Percentiles rank a stretch among this genome's conserved stretches.
These are phyloP conservation scores for Tolypocladium paradoxum DNA, from an alignment of 2,329 filamentous ascomycete genomes.

Conservation along the genomic window DNA sequence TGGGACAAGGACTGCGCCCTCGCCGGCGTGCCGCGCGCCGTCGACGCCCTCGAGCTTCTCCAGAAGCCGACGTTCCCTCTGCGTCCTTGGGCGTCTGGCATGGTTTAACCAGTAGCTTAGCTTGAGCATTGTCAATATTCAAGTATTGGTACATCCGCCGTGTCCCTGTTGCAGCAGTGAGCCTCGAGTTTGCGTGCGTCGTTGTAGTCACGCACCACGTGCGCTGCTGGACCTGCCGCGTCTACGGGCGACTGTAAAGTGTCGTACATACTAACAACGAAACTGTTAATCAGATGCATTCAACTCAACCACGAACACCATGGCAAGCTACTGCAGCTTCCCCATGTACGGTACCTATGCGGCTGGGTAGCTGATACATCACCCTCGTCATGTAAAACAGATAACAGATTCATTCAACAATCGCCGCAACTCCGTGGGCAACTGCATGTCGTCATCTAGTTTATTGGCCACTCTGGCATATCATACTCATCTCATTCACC, in stretches of 20 bases:
- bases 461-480: constrained; percentile 4
- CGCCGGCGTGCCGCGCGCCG: no score
- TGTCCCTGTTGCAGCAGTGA: no score
- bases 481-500: constrained; percentile 13
- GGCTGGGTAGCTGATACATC: no score
- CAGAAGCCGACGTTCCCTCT: background rate
- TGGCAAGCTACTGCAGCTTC: background rate
- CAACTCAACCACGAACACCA: background rate
- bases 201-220: no score
- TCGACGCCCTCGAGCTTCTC: background rate
- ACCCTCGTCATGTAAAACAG: no score
- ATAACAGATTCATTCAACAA: background rate
- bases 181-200: no score
- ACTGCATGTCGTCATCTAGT: background rate
- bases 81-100: background rate
- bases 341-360: no score
- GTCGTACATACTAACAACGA: no score
- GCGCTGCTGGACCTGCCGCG: no score
- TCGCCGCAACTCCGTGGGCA: no score
- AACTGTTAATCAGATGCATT: background rate
- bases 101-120: background rate
- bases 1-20: constrained; percentile 7
- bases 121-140: background rate
- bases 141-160: background rate
- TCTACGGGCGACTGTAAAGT: no score